Conservation (phyloP, 1,284 basidiomycete genomes). For the Kwoniella shivajii region DNA sequence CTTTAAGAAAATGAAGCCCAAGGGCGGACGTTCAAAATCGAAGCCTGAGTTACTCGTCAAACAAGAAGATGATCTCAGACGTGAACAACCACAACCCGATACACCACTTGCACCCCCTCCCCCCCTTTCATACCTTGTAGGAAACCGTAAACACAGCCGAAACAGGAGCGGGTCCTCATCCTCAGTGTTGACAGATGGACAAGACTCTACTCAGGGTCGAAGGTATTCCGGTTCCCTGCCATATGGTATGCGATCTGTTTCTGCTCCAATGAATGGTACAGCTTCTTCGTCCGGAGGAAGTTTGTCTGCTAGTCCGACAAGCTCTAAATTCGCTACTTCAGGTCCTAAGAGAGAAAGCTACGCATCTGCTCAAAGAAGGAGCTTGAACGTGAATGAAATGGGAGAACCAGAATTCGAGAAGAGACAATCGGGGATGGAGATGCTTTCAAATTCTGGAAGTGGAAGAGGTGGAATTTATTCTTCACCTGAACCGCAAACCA, state of each 20-base stretch:
- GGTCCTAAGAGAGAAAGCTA: constrained; percentile 29
- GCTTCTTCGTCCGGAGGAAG: constrained; percentile 36
- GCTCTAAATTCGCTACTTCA: constrained; percentile 38
- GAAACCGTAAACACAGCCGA: constrained; percentile 35
- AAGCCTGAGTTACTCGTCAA: constrained; percentile 1
- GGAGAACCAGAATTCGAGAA: constrained; percentile 17
- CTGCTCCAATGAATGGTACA: constrained; percentile 36
- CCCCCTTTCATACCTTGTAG: constrained; percentile 77
- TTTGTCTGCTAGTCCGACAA: constrained; percentile 43
- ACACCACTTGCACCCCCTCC: constrained; percentile 77
- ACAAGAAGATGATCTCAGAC: constrained; percentile 3
- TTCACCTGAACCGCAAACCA: constrained; percentile 4
- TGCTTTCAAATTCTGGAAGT: constrained; percentile 21
- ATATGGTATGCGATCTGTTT: constrained; percentile 42
- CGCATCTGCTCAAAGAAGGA: constrained; percentile 19
- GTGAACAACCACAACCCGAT: constrained; percentile 26
- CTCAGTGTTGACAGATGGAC: constrained; percentile 35
- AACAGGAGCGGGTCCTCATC: constrained; percentile 39
- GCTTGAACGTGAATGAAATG: constrained; percentile 20
- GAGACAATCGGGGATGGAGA: constrained; percentile 36
- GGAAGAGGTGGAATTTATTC: constrained; percentile 7
- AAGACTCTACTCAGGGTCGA: constrained; percentile 10
- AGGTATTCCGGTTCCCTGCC: constrained; percentile 13
- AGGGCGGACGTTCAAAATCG: constrained; percentile 15
- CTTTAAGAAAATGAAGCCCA: constrained; percentile 67